These are phyloP conservation scores for Fusarium stilboides DNA, from an alignment of 2,329 filamentous ascomycete genomes.

Conservation along the genomic window DNA sequence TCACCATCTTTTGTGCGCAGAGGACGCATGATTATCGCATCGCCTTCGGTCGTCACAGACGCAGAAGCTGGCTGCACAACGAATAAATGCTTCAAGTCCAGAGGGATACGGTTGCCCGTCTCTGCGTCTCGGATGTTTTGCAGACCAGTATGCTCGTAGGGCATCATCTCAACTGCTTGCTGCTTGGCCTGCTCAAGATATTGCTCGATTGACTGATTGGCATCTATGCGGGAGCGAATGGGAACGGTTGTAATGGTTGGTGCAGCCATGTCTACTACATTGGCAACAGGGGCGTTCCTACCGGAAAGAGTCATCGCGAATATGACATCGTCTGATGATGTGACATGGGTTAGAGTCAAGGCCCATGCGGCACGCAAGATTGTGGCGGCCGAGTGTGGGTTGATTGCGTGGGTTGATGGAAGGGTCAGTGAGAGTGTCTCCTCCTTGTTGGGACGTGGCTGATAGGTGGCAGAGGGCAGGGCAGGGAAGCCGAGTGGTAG, in stretches of 20 bases:
- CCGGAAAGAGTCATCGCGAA: conserved; percentile 16
- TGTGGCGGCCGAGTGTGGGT: conserved; percentile 11
- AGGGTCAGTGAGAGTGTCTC: conserved; percentile 14
- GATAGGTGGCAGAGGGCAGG: conserved; percentile 18
- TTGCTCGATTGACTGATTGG: conserved; percentile 12
- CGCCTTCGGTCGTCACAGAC: conserved; percentile 11
- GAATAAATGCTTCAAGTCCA: conserved; percentile 20
- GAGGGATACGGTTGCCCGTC: conserved; percentile 10
- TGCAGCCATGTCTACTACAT: conserved; percentile 18
- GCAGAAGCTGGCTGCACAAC: conserved; percentile 16
- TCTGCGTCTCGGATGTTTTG: conserved; percentile 18
- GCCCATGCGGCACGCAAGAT: conserved; percentile 16
- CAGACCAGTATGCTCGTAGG: conserved; percentile 18
- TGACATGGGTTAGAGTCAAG: conserved; percentile 11
- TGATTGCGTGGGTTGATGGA: conserved; percentile 7
- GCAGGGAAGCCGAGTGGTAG: conserved; percentile 16
- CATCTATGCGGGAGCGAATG: conserved; percentile 12
- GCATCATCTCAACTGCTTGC: conserved; percentile 16
- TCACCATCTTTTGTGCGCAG: conserved; percentile 13
- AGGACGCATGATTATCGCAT: conserved; percentile 13
- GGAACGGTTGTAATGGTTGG: conserved; percentile 16
- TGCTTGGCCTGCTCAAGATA: conserved; percentile 13
- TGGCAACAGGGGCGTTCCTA: conserved; percentile 18
- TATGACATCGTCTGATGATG: conserved; percentile 17
- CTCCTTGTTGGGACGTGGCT: conserved; percentile 12